These are phyloP conservation scores for Ambrosia trifida DNA, from an alignment of 129 eudicot species.

Conservation along the genomic window DNA sequence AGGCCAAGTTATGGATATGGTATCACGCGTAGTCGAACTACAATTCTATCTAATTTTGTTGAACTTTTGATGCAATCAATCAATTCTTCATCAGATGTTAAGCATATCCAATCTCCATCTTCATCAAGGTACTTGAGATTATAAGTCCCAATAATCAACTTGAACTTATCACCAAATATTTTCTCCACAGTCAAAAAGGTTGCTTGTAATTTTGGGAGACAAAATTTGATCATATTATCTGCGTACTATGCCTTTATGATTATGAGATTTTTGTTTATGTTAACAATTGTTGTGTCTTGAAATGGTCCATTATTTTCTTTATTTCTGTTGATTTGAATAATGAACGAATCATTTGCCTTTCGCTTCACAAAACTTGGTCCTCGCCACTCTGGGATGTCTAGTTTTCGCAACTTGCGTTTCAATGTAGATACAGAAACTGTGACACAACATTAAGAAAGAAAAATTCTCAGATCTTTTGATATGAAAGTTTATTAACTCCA, in stretches of 20 bases:
- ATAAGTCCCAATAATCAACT: conserved; percentile 17
- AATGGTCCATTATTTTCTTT: conserved; percentile 6
- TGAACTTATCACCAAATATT: conserved; percentile 25
- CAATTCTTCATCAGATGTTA: conserved; percentile 38
- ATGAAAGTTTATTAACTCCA: neutral
- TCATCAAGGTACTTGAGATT: conserved; percentile 40
- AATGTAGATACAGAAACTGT: conserved; percentile 21
- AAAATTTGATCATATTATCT: conserved; percentile 28
- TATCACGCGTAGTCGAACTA: conserved; percentile 3
- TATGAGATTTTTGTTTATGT: neutral
- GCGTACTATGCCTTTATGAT: conserved; percentile 35
- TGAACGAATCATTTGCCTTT: neutral
- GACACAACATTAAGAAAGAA: neutral
- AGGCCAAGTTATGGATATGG: neutral
- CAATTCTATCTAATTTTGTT: neutral
- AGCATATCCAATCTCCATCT: conserved; percentile 36
- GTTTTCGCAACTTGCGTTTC: conserved; percentile 20
- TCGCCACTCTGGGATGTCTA: neutral
- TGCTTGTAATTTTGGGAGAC: conserved; percentile 17
- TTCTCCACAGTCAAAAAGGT: conserved; percentile 15
- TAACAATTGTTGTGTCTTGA: neutral
- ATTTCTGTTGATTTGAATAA: neutral
- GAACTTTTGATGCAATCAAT: conserved; percentile 2
- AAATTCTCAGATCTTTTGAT: neutral
- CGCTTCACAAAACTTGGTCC: neutral